phyloP scores from a whole-genome alignment of 306 rosid genomes.

The Datisca glomerata region DNA sequence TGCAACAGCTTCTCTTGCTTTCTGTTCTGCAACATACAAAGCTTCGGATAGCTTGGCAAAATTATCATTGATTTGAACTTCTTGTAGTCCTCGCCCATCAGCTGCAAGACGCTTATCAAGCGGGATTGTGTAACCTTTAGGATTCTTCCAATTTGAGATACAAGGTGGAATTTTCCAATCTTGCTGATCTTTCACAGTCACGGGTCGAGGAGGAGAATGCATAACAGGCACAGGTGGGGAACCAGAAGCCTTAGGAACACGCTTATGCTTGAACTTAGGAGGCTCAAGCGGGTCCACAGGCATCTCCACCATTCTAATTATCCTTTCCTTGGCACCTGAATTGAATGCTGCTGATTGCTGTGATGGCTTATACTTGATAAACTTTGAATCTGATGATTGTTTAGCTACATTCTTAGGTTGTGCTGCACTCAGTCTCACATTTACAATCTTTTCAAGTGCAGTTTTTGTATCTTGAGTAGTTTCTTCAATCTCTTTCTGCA shows the following conservation, averaged over 20 bases:
- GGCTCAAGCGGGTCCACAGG: conserved; percentile 94
- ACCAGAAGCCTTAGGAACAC: conserved; percentile 78
- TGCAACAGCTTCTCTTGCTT: conserved; percentile 88
- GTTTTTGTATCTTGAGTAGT: conserved; percentile 67
- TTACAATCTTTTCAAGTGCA: conserved; percentile 79
- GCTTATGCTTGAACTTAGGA: conserved; percentile 86
- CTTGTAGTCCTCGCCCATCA: conserved; percentile 85
- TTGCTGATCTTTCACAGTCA: conserved; percentile 82
- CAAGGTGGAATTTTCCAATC: conserved; percentile 97
- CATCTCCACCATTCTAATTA: conserved; percentile 86
- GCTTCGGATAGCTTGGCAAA: conserved; percentile 83
- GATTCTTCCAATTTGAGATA: conserved; percentile 93
- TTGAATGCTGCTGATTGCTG: conserved; percentile 77
- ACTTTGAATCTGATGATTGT: conserved; percentile 54
- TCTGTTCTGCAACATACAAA: conserved; percentile 76
- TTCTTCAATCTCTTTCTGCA: conserved; percentile 57
- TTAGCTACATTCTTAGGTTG: conserved; percentile 80
- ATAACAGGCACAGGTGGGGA: conserved; percentile 88
- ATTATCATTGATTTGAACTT: conserved; percentile 77
- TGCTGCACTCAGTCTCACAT: conserved; percentile 69
- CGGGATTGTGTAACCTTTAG: conserved; percentile 81
- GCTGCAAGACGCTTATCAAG: conserved; percentile 87
- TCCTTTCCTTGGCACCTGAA: conserved; percentile 81
- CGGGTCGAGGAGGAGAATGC: conserved; percentile 91
- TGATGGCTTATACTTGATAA: conserved; percentile 78